Conservation (phyloP, 2,329 filamentous ascomycete species). For the Raffaelea albimanens region DNA sequence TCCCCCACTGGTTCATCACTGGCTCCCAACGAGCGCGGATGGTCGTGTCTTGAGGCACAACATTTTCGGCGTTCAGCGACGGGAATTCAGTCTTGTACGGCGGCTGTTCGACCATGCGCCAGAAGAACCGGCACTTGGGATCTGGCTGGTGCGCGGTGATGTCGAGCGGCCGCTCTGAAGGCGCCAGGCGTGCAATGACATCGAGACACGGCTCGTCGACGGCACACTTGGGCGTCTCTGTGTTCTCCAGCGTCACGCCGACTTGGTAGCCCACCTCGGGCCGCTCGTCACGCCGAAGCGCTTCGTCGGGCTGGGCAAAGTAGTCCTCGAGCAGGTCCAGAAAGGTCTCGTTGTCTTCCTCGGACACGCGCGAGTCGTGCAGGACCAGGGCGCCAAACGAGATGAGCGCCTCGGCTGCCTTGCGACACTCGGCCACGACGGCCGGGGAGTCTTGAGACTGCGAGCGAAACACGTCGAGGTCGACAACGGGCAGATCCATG, state of each 20-base stretch:
- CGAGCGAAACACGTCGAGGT: constrained; percentile 47
- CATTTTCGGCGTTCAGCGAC: constrained; percentile 43
- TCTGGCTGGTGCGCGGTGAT: constrained; percentile 47
- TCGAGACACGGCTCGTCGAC: constrained; percentile 51
- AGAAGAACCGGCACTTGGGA: constrained; percentile 56
- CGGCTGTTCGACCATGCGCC: constrained; percentile 45
- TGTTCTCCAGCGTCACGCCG: constrained; percentile 53
- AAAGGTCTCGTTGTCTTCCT: constrained; percentile 45
- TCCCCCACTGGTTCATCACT: constrained; percentile 48
- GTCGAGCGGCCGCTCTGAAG: constrained; percentile 47
- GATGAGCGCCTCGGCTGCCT: constrained; percentile 47
- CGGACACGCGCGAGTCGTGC: constrained; percentile 49
- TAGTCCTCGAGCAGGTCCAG: constrained; percentile 56
- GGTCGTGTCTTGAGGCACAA: constrained; percentile 38
- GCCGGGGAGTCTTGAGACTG: constrained; percentile 30
- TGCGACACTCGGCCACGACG: constrained; percentile 40
- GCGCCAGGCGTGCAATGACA: constrained; percentile 44
- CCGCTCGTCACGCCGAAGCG: constrained; percentile 40
- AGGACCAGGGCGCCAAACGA: constrained; percentile 51
- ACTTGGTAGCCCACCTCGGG: constrained; percentile 52
- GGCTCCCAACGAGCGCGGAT: constrained; percentile 43
- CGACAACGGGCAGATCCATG: constrained; percentile 51
- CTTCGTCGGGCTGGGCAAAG: constrained; percentile 43
- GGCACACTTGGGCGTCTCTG: constrained; percentile 54
- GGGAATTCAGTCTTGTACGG: constrained; percentile 48